phyloP scores from a whole-genome alignment of 164 flowering plant species.

The Umbellularia californica region DNA sequence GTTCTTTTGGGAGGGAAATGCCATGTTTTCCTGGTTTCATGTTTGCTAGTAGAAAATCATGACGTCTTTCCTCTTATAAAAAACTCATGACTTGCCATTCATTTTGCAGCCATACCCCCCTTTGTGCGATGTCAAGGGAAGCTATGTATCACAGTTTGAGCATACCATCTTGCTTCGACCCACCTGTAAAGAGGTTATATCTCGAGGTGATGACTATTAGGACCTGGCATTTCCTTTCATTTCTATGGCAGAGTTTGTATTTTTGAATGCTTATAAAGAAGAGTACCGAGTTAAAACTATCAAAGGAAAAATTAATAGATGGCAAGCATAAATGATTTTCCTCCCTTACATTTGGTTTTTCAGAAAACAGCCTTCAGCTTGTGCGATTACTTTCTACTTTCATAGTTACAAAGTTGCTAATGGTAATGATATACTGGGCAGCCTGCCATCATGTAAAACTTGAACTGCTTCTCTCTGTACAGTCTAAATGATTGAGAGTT shows the following conservation, averaged over 20 bases:
- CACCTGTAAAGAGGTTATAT: conserved; percentile 94
- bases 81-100: neutral
- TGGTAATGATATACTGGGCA: neutral
- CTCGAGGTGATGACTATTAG: conserved; percentile 86
- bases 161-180: conserved; percentile 94
- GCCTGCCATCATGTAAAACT: too few relatives aligned
- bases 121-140: conserved; percentile 79
- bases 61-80: too few relatives aligned
- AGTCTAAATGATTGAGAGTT: neutral
- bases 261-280: neutral
- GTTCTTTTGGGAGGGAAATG: too few relatives aligned
- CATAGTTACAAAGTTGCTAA: neutral
- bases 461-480: neutral
- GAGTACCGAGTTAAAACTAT: neutral
- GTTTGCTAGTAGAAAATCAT: too few relatives aligned
- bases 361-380: neutral
- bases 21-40: neutral
- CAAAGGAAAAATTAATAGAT: neutral
- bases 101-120: conserved; percentile 83
- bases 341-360: neutral
- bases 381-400: neutral
- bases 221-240: neutral
- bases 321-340: neutral
- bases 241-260: neutral
- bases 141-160: conserved; percentile 95